A percentile compares a stretch with the other conserved stretches of the same genome.
phyloP scores from a whole-genome alignment of 768 basidiomycete species.

The Tricholoma hemisulphureum region DNA sequence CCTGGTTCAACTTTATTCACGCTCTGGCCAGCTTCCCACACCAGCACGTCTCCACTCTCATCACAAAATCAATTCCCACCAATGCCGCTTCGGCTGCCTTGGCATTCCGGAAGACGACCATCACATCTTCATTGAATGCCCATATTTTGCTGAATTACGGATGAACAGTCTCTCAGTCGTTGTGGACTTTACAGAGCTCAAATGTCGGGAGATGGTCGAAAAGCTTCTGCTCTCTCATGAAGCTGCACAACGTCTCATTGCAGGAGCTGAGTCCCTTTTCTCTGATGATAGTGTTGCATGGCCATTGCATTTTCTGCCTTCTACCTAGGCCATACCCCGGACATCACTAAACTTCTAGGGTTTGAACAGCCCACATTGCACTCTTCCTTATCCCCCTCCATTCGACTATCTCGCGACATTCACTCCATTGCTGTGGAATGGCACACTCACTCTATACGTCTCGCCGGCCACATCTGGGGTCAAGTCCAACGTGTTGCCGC shows the following conservation, averaged over 20 bases:
- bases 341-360: background rate
- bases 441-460: constrained; percentile 2
- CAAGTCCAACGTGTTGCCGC: background rate
- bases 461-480: too few relatives aligned
- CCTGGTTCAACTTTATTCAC: constrained; percentile 18
- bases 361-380: background rate
- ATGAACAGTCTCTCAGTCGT: background rate
- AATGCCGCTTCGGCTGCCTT: constrained; percentile 3
- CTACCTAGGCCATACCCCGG: constrained; percentile 5
- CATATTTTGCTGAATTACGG: background rate
- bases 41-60: constrained; percentile 1
- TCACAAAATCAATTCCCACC: background rate
- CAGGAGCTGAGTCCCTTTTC: constrained; percentile 6
- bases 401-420: background rate
- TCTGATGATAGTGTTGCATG: background rate
- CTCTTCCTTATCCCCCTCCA: background rate
- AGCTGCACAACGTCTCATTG: background rate
- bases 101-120: background rate
- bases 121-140: constrained; percentile 10
- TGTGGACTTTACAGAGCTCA: background rate
- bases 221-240: background rate
- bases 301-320: background rate
- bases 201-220: background rate
- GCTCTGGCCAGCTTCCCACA: constrained; percentile 21
- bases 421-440: background rate